phyloP scores from a whole-genome alignment of 2,329 filamentous ascomycete species.

The Aphanocladium album region DNA sequence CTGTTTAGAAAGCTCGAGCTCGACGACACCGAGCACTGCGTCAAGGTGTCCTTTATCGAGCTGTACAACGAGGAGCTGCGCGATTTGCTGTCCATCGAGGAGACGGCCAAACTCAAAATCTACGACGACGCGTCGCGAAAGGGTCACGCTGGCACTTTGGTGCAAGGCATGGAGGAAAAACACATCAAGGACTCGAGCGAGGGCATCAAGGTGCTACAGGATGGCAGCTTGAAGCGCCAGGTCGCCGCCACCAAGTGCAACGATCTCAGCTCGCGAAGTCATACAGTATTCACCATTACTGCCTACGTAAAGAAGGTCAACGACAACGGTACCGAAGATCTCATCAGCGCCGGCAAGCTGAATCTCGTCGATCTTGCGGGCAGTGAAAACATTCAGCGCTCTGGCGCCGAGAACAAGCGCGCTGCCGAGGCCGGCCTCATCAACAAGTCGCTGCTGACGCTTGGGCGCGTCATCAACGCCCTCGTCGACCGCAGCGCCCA shows the following conservation, averaged over 20 bases:
- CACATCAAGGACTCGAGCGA: conserved; percentile 81
- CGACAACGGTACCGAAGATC: conserved; percentile 83
- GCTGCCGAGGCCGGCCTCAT: conserved; percentile 93
- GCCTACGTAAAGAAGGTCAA: conserved; percentile 78
- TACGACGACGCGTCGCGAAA: conserved; percentile 86
- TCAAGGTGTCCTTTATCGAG: conserved; percentile 98
- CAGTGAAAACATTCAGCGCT: conserved; percentile 95
- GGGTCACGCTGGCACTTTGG: conserved; percentile 77
- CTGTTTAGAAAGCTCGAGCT: conserved; percentile 80
- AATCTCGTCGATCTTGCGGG: conserved; percentile 96
- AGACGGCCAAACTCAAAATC: conserved; percentile 84
- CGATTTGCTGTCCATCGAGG: conserved; percentile 78
- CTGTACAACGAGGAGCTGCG: conserved; percentile 96
- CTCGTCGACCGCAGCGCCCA: conserved; percentile 85
- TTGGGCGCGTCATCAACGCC: conserved; percentile 95
- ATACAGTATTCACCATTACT: conserved; percentile 96
- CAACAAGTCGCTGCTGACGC: conserved; percentile 93
- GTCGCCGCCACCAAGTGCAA: conserved; percentile 99
- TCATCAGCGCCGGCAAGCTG: conserved; percentile 84
- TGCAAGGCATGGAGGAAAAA: conserved; percentile 96
- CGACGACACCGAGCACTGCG: conserved; percentile 75
- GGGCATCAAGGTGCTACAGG: conserved; percentile 82
- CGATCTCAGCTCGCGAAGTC: conserved; percentile 91
- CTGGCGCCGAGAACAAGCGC: conserved; percentile 95
- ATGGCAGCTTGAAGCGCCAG: conserved; percentile 88